These are phyloP conservation scores for Rauvolfia tetraphylla DNA, from an alignment of 257 asterid genomes.

Conservation along the genomic window DNA sequence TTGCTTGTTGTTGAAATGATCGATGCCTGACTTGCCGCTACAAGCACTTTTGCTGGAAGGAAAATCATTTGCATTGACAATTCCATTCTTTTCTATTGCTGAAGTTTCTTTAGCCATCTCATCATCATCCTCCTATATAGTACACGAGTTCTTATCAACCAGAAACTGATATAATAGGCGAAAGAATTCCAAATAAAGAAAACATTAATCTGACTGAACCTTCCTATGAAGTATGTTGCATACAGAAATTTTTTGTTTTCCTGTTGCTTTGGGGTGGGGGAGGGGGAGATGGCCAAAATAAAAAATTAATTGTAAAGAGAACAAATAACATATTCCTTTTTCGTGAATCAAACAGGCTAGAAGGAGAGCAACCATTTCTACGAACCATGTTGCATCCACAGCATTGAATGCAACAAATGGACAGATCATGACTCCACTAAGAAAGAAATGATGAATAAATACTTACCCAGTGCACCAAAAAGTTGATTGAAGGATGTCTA, in stretches of 20 bases:
- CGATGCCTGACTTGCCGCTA: slow-evolving; percentile 54
- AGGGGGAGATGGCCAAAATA: not conserved
- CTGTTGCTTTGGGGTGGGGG: not conserved
- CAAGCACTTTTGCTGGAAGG: slow-evolving; percentile 20
- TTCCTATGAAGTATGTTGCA: not conserved
- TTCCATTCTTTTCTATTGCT: slow-evolving; percentile 31
- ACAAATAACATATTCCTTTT: not conserved
- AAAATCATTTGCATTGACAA: slow-evolving; percentile 20
- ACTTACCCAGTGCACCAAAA: slow-evolving; percentile 77
- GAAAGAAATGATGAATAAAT: slow-evolving; percentile 10
- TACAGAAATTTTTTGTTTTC: not conserved
- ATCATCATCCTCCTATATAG: slow-evolving; percentile 35
- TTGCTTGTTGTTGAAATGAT: slow-evolving; percentile 72
- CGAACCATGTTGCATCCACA: not conserved
- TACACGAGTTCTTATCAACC: not conserved
- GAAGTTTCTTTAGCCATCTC: slow-evolving; percentile 37
- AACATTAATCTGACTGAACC: not conserved
- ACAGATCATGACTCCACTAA: not conserved
- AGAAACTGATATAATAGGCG: not conserved
- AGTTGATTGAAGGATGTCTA: slow-evolving; percentile 90
- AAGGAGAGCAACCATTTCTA: not conserved
- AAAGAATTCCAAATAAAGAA: not conserved
- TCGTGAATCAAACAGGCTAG: not conserved
- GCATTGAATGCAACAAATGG: not conserved
- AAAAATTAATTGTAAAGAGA: not conserved